Conservation (phyloP, 208 protist genomes). For the Acanthamoeba healyi region DNA sequence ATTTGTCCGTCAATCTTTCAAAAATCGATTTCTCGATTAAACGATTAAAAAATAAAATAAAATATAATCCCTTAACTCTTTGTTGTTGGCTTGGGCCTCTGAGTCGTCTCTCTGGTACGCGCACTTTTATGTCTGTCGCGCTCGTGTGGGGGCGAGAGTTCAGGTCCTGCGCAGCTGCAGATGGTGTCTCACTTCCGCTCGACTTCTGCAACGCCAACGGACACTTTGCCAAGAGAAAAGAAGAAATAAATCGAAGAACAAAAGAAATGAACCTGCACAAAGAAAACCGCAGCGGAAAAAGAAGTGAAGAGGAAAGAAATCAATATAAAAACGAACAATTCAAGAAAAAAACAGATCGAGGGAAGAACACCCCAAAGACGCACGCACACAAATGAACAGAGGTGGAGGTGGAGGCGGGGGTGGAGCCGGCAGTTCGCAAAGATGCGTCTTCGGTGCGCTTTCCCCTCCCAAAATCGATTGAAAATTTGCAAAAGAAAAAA, state of each 20-base stretch:
- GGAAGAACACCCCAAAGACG: too few relatives aligned
- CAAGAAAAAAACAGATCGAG: not conserved
- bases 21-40: too few relatives aligned
- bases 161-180: too few relatives aligned
- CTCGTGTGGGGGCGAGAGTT: too few relatives aligned
- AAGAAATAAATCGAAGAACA: not conserved
- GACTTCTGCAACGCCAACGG: not conserved
- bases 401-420: constrained; percentile 9
- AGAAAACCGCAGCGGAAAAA: not conserved
- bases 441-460: constrained; percentile 19
- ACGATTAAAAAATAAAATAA: too few relatives aligned
- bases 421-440: constrained; percentile 1
- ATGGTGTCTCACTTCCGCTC: too few relatives aligned
- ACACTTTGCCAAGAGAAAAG: not conserved
- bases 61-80: too few relatives aligned
- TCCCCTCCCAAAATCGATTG: not conserved
- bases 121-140: too few relatives aligned
- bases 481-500: too few relatives aligned
- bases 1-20: too few relatives aligned
- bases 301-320: not conserved
- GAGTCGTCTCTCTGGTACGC: too few relatives aligned
- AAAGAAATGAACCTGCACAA: not conserved
- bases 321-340: not conserved
- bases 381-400: constrained; percentile 11
- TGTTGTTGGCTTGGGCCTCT: too few relatives aligned